phyloP scores from a whole-genome alignment of 2,329 filamentous ascomycete species.

The Aspergillus ibericus region DNA sequence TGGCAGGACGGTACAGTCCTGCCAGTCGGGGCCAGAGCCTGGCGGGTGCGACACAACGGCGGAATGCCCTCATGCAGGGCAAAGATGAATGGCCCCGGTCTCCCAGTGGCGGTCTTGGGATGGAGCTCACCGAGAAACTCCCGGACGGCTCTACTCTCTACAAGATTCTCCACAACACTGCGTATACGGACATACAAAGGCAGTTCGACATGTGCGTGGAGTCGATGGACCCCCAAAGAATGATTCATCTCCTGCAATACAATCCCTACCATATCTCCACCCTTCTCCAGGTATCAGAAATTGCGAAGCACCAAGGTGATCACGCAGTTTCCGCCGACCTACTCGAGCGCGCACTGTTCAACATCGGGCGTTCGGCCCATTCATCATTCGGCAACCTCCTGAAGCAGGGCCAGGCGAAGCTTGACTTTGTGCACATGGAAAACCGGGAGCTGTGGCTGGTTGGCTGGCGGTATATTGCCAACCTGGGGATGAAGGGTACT shows the following conservation, averaged over 20 bases:
- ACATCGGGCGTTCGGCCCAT: conserved; percentile 84
- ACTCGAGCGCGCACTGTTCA: conserved; percentile 86
- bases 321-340: conserved; percentile 82
- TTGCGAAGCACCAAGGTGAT: conserved; percentile 89
- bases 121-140: conserved; percentile 65
- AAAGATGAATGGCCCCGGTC: conserved; percentile 84
- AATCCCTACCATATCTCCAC: conserved; percentile 91
- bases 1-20: conserved; percentile 54
- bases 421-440: conserved; percentile 79
- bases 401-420: conserved; percentile 72
- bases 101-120: conserved; percentile 76
- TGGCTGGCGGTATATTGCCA: conserved; percentile 83
- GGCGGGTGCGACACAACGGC: conserved; percentile 68
- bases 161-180: conserved; percentile 70
- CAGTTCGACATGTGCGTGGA: conserved; percentile 80
- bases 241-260: conserved; percentile 72
- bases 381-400: conserved; percentile 77
- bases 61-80: conserved; percentile 82
- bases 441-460: conserved; percentile 93
- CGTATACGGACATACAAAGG: conserved; percentile 72
- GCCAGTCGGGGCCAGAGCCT: conserved; percentile 63
- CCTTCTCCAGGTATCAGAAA: conserved; percentile 87
- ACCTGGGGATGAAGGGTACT: conserved; percentile 84
- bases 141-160: conserved; percentile 68
- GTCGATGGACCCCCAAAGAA: conserved; percentile 76